phyloP scores from a whole-genome alignment of 2,329 filamentous ascomycete genomes.

The Lachnum nothofagi region DNA sequence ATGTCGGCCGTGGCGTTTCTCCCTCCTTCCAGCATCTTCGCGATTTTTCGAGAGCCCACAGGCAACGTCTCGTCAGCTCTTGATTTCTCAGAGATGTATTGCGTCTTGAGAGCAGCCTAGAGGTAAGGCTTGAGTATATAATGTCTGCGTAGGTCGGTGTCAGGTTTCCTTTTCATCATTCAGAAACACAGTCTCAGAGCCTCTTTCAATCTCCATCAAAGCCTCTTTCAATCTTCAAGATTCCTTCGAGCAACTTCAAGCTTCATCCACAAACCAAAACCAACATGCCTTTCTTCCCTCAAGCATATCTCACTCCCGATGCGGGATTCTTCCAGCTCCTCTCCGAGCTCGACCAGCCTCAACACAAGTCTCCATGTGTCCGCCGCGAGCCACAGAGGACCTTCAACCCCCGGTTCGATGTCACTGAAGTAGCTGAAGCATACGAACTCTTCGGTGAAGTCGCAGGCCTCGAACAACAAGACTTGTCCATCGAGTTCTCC shows the following conservation, averaged over 20 bases:
- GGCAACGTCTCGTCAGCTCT: conserved; percentile 18
- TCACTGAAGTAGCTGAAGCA: conserved; percentile 60
- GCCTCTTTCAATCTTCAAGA: neutral
- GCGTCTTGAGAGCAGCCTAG: conserved; percentile 21
- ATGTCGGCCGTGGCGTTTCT: too few relatives aligned
- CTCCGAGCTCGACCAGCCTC: conserved; percentile 49
- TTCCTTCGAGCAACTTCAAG: neutral
- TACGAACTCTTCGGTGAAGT: conserved; percentile 79
- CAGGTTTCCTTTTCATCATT: conserved; percentile 21
- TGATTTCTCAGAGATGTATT: conserved; percentile 24
- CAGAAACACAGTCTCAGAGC: conserved; percentile 19
- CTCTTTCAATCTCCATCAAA: conserved; percentile 5
- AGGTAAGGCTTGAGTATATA: conserved; percentile 18
- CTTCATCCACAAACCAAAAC: conserved; percentile 3
- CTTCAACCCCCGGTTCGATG: conserved; percentile 73
- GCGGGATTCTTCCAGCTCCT: conserved; percentile 53
- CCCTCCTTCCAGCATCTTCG: conserved; percentile 10
- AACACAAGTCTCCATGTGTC: conserved; percentile 15
- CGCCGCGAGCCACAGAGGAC: conserved; percentile 27
- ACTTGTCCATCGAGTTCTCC: conserved; percentile 71
- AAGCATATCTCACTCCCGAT: conserved; percentile 22
- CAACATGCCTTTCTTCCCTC: conserved; percentile 29
- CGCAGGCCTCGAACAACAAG: conserved; percentile 65
- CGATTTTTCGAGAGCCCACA: conserved; percentile 14
- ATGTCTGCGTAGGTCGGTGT: conserved; percentile 4